Conservation (phyloP, 2,329 filamentous ascomycete species). For the Paramyrothecium sp. region DNA sequence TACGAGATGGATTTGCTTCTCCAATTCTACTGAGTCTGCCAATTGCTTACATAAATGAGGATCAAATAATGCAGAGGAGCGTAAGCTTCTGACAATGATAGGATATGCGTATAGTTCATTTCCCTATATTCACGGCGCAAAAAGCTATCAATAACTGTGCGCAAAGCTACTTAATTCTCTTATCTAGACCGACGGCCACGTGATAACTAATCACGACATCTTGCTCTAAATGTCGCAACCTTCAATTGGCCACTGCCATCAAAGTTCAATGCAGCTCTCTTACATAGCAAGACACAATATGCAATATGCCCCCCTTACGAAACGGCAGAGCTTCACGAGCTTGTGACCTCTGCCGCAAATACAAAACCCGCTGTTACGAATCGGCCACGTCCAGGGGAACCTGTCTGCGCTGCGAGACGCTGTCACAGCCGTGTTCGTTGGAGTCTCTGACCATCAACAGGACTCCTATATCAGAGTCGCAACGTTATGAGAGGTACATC, state of each 20-base stretch:
- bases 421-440: conserved; percentile 19
- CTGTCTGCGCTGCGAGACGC: conserved; percentile 21
- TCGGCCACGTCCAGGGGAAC: conserved; percentile 4
- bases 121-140: too few relatives aligned
- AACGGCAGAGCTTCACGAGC: conserved; percentile 21
- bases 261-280: background rate
- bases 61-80: too few relatives aligned
- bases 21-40: too few relatives aligned
- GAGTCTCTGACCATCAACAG: background rate
- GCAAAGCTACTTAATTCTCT: too few relatives aligned
- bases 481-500: background rate
- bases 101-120: too few relatives aligned
- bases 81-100: too few relatives aligned
- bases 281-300: background rate
- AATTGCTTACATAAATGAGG: too few relatives aligned
- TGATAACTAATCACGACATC: conserved; percentile 12
- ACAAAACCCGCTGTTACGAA: conserved; percentile 23
- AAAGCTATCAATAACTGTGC: too few relatives aligned
- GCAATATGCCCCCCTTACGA: conserved; percentile 18
- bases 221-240: conserved; percentile 1
- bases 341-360: conserved; percentile 19
- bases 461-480: background rate
- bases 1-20: too few relatives aligned
- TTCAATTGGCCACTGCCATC: background rate
- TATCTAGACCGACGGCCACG: conserved; percentile 3